Evolutionary conservation across 441 rosid genomes (phyloP).

Genomic region (Dalechampia spathulata): DNA sequence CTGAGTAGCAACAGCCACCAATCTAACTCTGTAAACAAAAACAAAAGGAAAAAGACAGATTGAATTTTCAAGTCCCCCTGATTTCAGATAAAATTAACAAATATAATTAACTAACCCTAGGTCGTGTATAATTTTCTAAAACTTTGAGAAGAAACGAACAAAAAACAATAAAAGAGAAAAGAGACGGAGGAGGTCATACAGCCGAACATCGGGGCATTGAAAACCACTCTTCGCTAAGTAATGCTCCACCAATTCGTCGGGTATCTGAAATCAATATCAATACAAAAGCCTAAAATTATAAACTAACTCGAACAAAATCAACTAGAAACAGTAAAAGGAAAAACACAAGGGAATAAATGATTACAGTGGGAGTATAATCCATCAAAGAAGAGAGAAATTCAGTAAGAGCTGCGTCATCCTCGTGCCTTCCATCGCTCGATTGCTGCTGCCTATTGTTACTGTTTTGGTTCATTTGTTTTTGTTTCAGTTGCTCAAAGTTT

Average conservation of each 20-base stretch:
- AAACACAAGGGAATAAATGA: neutral
- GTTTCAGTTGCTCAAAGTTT: neutral
- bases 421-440: constrained; percentile 43
- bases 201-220: constrained; percentile 87
- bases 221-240: constrained; percentile 91
- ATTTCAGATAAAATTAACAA: too few relatives aligned
- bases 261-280: constrained; percentile 41
- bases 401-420: constrained; percentile 68
- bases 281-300: neutral
- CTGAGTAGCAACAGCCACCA: constrained; percentile 93
- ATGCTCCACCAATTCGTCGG: constrained; percentile 90
- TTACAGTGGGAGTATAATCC: constrained; percentile 86
- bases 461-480: constrained; percentile 7
- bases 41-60: neutral
- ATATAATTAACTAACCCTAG: too few relatives aligned
- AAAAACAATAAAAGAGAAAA: neutral
- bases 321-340: neutral
- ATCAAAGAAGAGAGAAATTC: constrained; percentile 77
- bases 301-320: neutral
- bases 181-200: constrained; percentile 49
- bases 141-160: too few relatives aligned
- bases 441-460: constrained; percentile 13
- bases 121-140: too few relatives aligned
- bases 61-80: neutral
- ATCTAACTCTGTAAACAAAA: constrained; percentile 52